Conservation (phyloP, 208 protist genomes). For the Acanthamoeba triangularis region DNA sequence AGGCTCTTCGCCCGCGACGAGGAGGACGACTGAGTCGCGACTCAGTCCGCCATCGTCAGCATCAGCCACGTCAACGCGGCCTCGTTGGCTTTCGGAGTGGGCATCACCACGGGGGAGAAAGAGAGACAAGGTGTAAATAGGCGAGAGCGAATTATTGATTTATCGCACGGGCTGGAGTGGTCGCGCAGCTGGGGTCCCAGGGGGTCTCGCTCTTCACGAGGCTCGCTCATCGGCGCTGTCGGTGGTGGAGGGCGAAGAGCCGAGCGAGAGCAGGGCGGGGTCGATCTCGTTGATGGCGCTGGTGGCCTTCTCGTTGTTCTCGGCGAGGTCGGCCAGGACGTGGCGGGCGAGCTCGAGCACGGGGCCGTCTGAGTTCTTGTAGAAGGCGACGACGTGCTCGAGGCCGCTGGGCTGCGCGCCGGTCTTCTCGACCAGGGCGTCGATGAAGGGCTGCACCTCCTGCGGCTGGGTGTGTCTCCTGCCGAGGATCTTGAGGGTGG, state of each 20-base stretch:
- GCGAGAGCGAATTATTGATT: too few relatives aligned
- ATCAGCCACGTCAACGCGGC: too few relatives aligned
- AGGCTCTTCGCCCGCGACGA: conserved; percentile 3
- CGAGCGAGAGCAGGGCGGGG: background rate
- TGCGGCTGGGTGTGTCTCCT: background rate
- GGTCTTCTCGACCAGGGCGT: conserved; percentile 24
- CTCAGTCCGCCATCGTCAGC: background rate
- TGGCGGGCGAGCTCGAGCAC: conserved; percentile 3
- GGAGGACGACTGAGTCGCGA: background rate
- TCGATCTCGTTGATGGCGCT: conserved; percentile 23
- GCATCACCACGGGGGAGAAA: background rate
- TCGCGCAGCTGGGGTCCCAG: too few relatives aligned
- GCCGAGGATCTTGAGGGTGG: conserved; percentile 55
- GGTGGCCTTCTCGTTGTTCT: conserved; percentile 24
- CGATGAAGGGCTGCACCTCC: conserved; percentile 23
- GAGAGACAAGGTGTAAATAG: background rate
- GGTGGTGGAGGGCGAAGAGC: background rate
- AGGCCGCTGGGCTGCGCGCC: background rate
- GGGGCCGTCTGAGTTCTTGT: conserved; percentile 15
- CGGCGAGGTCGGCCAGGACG: conserved; percentile 60
- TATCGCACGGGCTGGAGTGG: too few relatives aligned
- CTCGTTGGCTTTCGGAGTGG: background rate
- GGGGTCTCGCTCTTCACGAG: too few relatives aligned
- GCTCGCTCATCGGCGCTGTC: background rate
- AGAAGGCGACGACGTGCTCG: conserved; percentile 13